phyloP scores from a whole-genome alignment of 2,329 filamentous ascomycete species.

The Penicillium sp. region DNA sequence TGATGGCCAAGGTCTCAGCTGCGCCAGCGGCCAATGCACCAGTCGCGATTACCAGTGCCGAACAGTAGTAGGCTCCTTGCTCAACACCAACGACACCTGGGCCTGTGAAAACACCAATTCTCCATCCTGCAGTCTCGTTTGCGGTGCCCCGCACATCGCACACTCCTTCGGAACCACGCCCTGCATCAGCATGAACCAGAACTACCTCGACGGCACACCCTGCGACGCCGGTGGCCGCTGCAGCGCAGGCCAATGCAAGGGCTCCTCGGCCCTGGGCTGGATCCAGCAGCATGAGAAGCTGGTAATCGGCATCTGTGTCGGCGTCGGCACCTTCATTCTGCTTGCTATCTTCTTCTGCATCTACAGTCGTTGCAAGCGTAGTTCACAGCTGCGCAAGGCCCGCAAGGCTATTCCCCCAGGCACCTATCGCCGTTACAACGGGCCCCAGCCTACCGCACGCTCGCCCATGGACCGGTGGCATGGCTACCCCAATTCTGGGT shows the following conservation, averaged over 20 bases:
- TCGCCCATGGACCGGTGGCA: conserved; percentile 26
- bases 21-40: conserved; percentile 92
- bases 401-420: conserved; percentile 10
- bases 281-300: conserved; percentile 73
- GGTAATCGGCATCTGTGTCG: conserved; percentile 74
- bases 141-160: conserved; percentile 68
- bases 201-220: conserved; percentile 87
- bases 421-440: conserved; percentile 9
- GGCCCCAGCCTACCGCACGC: conserved; percentile 10
- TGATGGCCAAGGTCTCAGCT: conserved; percentile 58
- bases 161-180: conserved; percentile 64
- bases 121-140: conserved; percentile 70
- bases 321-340: conserved; percentile 70
- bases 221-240: conserved; percentile 81
- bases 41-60: conserved; percentile 87
- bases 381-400: conserved; percentile 24
- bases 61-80: conserved; percentile 73
- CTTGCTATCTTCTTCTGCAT: conserved; percentile 69
- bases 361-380: conserved; percentile 53
- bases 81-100: conserved; percentile 71
- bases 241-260: conserved; percentile 72
- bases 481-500: conserved; percentile 21
- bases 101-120: conserved; percentile 64
- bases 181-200: conserved; percentile 63
- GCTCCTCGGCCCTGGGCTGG: conserved; percentile 70